phyloP scores from a whole-genome alignment of 345 rosid species.

The Abelmoschus esculentus region DNA sequence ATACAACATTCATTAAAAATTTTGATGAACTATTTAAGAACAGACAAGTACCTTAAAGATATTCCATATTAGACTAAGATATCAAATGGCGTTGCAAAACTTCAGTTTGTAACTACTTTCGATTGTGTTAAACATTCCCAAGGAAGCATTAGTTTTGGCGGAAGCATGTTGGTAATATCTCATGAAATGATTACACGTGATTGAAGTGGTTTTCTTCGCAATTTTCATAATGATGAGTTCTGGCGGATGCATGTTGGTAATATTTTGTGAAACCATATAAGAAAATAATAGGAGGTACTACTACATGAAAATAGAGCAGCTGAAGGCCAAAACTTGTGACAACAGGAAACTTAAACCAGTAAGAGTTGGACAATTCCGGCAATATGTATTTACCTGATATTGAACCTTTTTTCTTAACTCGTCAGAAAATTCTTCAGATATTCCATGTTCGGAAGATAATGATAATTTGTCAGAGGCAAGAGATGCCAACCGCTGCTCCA shows the following conservation, averaged over 20 bases:
- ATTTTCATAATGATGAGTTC: too few species aligned
- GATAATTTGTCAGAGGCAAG: slow-evolving; percentile 33
- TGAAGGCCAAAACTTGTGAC: not conserved
- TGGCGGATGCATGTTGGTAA: not conserved
- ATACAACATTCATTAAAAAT: not conserved
- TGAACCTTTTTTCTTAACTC: slow-evolving; percentile 75
- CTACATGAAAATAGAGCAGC: not conserved
- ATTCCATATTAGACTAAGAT: not conserved
- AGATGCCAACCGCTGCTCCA: slow-evolving; percentile 64
- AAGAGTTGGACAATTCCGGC: not conserved
- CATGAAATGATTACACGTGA: too few species aligned
- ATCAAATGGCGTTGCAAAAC: not conserved
- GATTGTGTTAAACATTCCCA: not conserved
- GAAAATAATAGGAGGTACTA: not conserved
- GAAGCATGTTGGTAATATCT: not conserved
- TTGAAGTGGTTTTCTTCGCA: too few species aligned
- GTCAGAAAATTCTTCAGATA: slow-evolving; percentile 44
- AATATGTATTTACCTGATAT: slow-evolving; percentile 48
- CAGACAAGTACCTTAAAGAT: not conserved
- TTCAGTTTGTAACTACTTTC: not conserved
- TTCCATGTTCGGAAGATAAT: slow-evolving; percentile 28
- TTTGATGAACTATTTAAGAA: not conserved
- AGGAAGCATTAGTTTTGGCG: not conserved
- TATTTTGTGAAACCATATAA: not conserved
- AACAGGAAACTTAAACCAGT: too few species aligned